Conservation (phyloP, 805 yeast genomes). For the Teunomyces funiuensis region DNA sequence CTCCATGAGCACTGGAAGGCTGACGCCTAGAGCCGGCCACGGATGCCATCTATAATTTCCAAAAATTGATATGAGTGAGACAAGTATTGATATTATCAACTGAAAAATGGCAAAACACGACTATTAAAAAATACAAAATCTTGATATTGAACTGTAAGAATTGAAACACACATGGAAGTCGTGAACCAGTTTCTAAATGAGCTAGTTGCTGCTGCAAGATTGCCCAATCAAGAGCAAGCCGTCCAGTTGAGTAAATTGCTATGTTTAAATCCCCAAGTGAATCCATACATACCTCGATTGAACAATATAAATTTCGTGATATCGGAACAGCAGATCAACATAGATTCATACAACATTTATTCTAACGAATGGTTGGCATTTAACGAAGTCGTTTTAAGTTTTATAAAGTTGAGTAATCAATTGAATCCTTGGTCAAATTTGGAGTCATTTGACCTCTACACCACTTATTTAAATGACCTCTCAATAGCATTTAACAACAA, state of each 20-base stretch:
- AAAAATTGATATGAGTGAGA: neutral
- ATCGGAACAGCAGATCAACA: conserved; percentile 11
- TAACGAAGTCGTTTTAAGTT: conserved; percentile 44
- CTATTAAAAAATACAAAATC: neutral
- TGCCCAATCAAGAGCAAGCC: conserved; percentile 21
- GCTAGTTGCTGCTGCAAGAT: conserved; percentile 28
- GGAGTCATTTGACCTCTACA: conserved; percentile 55
- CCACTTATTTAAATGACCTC: conserved; percentile 46
- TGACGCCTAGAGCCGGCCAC: neutral
- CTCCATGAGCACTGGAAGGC: neutral
- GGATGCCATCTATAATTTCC: conserved; percentile 3
- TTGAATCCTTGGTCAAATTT: conserved; percentile 53
- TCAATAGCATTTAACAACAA: conserved; percentile 50
- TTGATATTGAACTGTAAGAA: neutral
- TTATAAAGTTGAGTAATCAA: conserved; percentile 48
- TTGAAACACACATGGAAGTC: neutral
- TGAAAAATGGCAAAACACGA: neutral
- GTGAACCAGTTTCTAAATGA: conserved; percentile 25
- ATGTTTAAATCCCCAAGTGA: conserved; percentile 23
- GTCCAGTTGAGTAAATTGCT: conserved; percentile 21
- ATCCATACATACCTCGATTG: conserved; percentile 25
- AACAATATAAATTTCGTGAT: conserved; percentile 11
- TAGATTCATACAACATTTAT: conserved; percentile 24
- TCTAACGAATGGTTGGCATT: conserved; percentile 48
- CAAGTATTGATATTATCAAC: neutral